Base-by-base conservation (phyloP, 2,329 filamentous ascomycete species). In the Aspergillus neotritici region DNA sequence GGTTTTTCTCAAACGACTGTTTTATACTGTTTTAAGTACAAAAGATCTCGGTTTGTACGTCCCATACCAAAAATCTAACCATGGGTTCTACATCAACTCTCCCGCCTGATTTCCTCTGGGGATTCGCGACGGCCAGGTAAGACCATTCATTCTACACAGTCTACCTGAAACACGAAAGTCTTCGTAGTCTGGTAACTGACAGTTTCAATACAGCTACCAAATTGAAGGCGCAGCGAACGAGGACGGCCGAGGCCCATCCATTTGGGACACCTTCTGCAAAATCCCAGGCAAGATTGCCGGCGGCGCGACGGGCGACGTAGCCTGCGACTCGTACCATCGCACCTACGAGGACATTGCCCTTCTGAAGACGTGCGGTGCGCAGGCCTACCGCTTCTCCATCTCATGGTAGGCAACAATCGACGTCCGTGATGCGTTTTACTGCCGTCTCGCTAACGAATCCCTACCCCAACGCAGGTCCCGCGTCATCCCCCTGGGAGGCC, bases 211-310 rank as follows among this genome's bases (percentile, higher is more conserved):
- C 61, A 93, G 87, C 62, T 94, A 93, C 72, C 87, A 94, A 65
- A 86, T 94, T 55, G 88, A 94, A 72, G 88, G 88, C 45, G 82
- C 81, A 37, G 73, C 77, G 31, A 73, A 84, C 37, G 78, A 83
- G 60, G 87, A 91, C 62, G 88, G 87, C 52, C 85, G 87, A 51
- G 84, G 79, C 15, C 82, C 86, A 42, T 87, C 84, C 49, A 93
- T 94, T 65, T 94, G 88, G 88, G 88, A 94, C 68, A 83, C 79
- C n/a, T 94, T 94, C 71, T 90, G 85, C 69, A 78, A 78, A 50
- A 83, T 80, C 41, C 82, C 84, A 5, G 86, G 86, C 58, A 94
- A 93, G 69, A 89, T 93, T 57, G 86, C 87, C 43, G 85, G 87
- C 57, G 83, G 80, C 45, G 82, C 76, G 54, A 84, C 81, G 34